Percentiles rank a stretch among this genome's conserved stretches.
Conservation (phyloP, 176 grass and related monocot genomes). For the Phragmites australis region DNA sequence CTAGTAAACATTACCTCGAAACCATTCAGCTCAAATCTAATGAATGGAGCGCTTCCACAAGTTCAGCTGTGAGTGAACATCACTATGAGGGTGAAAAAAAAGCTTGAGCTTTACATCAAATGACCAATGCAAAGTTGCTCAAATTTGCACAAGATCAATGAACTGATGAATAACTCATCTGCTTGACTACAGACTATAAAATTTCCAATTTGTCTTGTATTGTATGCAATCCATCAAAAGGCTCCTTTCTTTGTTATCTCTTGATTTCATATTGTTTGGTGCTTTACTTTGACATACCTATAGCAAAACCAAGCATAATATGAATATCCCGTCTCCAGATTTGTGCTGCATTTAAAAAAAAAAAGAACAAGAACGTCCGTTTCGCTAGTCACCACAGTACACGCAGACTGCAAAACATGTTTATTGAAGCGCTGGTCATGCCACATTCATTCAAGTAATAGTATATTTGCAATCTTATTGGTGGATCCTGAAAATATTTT, state of each 20-base stretch:
- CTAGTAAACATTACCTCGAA: neutral
- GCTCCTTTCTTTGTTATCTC: neutral
- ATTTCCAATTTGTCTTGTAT: constrained; percentile 16
- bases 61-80: constrained; percentile 18
- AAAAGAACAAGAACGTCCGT: neutral
- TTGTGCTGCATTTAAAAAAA: neutral
- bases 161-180: neutral
- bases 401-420: neutral
- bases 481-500: neutral
- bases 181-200: constrained; percentile 8
- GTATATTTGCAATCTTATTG: neutral
- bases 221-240: constrained; percentile 39
- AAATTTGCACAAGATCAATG: neutral
- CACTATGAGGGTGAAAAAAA: neutral
- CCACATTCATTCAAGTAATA: constrained; percentile 2
- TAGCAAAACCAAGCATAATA: constrained; percentile 5
- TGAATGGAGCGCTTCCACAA: neutral
- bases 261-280: constrained; percentile 28
- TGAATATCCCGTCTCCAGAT: neutral
- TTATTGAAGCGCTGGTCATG: constrained; percentile 5
- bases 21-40: constrained; percentile 6
- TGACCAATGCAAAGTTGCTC: neutral
- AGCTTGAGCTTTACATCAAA: constrained; percentile 7
- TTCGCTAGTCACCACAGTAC: neutral
- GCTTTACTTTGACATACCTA: constrained; percentile 31